These are phyloP conservation scores for Beauveria rudraprayagi DNA, from an alignment of 2,329 filamentous ascomycete species.

Conservation along the genomic window DNA sequence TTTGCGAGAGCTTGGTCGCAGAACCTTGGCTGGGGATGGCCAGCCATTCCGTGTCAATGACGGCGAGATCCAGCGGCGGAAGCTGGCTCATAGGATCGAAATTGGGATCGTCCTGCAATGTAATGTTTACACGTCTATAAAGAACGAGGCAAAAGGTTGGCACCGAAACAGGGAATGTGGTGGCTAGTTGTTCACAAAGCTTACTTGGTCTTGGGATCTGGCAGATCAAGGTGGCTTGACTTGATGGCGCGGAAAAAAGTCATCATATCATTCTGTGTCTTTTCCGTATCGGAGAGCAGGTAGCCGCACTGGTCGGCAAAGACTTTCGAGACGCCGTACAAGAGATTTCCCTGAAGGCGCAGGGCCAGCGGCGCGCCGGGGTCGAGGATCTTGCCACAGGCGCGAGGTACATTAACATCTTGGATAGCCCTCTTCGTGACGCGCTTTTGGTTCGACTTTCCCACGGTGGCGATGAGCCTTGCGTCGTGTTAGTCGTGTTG, in stretches of 20 bases:
- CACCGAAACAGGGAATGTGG: neutral
- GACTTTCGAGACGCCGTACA: constrained; percentile 79
- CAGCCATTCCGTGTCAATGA: constrained; percentile 25
- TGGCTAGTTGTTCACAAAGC: constrained; percentile 15
- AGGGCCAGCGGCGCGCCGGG: constrained; percentile 79
- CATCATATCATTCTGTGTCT: constrained; percentile 65
- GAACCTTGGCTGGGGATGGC: constrained; percentile 30
- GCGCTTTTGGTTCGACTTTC: constrained; percentile 62
- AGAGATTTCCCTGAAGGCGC: constrained; percentile 78
- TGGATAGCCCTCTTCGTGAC: constrained; percentile 81
- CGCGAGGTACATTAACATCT: constrained; percentile 76
- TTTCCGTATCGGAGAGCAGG: constrained; percentile 71
- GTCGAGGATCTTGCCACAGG: constrained; percentile 80
- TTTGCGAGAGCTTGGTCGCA: constrained; percentile 32
- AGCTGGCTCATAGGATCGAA: constrained; percentile 42
- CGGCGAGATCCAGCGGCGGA: constrained; percentile 28
- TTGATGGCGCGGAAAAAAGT: constrained; percentile 51
- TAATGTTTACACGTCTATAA: constrained; percentile 62
- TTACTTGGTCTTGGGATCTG: constrained; percentile 66
- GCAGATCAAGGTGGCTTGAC: constrained; percentile 54
- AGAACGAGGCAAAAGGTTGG: too few species aligned
- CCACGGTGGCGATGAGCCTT: constrained; percentile 88
- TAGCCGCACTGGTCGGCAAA: constrained; percentile 84
- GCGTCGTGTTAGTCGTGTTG: constrained; percentile 10
- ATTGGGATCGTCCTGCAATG: constrained; percentile 72